Evolutionary conservation across 2,329 filamentous ascomycete genomes (phyloP).

Genomic region (Aspergillus hortae): DNA sequence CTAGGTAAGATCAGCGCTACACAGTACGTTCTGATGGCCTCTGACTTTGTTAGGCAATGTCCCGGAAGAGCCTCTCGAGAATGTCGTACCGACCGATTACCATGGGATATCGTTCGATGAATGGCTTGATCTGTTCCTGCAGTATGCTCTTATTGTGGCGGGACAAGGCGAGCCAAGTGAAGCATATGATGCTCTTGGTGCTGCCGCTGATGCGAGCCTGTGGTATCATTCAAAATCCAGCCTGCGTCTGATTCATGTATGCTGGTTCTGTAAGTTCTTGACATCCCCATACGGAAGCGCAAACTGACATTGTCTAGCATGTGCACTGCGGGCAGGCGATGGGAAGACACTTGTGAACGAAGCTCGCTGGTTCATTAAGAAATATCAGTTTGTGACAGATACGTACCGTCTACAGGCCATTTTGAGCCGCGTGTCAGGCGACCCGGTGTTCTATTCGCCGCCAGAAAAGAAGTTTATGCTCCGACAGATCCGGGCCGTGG

Average conservation of each 20-base stretch:
- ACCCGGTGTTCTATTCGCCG: slow-evolving; percentile 72
- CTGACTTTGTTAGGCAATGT: slow-evolving; percentile 14
- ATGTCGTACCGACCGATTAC: slow-evolving; percentile 54
- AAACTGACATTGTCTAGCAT: slow-evolving; percentile 52
- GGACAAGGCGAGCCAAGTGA: slow-evolving; percentile 63
- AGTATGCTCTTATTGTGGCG: slow-evolving; percentile 76
- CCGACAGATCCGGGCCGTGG: slow-evolving; percentile 86
- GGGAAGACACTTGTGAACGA: slow-evolving; percentile 70
- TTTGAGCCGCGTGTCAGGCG: slow-evolving; percentile 71
- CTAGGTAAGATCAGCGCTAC: slow-evolving; percentile 28
- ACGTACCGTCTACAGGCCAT: slow-evolving; percentile 79
- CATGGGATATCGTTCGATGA: slow-evolving; percentile 75
- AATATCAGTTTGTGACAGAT: slow-evolving; percentile 75
- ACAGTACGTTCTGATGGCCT: too few relatives aligned
- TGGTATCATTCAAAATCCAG: slow-evolving; percentile 69
- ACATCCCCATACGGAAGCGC: background rate
- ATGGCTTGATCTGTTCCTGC: slow-evolving; percentile 88
- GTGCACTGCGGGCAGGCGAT: slow-evolving; percentile 76
- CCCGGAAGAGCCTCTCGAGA: slow-evolving; percentile 24
- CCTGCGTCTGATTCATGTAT: slow-evolving; percentile 69
- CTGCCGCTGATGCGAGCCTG: slow-evolving; percentile 74
- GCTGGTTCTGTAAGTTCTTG: slow-evolving; percentile 63
- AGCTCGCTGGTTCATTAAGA: slow-evolving; percentile 79
- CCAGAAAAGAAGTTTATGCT: slow-evolving; percentile 87
- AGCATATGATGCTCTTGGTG: slow-evolving; percentile 75